Evolutionary conservation across 2,329 filamentous ascomycete species (phyloP).

Genomic region (Aspergillus aculeatinus): DNA sequence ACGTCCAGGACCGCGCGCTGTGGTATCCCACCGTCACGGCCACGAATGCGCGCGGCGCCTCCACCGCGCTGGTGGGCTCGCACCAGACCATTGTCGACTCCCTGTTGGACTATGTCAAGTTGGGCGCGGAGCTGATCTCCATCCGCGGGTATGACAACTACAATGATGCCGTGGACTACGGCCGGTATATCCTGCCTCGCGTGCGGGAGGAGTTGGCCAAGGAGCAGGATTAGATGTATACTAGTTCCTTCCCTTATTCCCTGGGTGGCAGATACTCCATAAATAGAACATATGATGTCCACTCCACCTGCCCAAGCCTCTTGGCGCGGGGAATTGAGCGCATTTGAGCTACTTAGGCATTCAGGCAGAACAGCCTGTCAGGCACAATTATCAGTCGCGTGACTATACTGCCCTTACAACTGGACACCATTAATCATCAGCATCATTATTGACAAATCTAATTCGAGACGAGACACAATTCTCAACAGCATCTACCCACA

Average conservation of each 20-base stretch:
- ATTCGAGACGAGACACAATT: too few species aligned
- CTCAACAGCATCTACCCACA: not conserved
- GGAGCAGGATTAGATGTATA: constrained; percentile 4
- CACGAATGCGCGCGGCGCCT: constrained; percentile 59
- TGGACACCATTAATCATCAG: too few species aligned
- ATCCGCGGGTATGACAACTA: constrained; percentile 63
- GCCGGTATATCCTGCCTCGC: constrained; percentile 54
- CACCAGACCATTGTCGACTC: constrained; percentile 55
- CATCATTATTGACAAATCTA: too few species aligned
- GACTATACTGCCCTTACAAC: too few species aligned
- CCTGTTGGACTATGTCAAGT: constrained; percentile 57
- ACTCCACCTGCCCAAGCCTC: not conserved
- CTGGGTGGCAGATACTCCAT: too few species aligned
- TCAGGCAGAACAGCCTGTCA: too few species aligned
- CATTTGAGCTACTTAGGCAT: not conserved
- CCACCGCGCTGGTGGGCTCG: constrained; percentile 59
- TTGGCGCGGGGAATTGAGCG: not conserved
- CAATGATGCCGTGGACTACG: constrained; percentile 61
- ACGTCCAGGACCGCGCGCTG: constrained; percentile 61
- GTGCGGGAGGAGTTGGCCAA: constrained; percentile 39
- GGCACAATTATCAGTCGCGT: too few species aligned
- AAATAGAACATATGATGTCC: too few species aligned
- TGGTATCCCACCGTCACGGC: constrained; percentile 65
- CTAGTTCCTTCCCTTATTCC: too few species aligned
- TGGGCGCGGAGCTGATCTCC: constrained; percentile 58